phyloP scores from a whole-genome alignment of 805 yeast species.

The Schwanniomyces polymorphus region DNA sequence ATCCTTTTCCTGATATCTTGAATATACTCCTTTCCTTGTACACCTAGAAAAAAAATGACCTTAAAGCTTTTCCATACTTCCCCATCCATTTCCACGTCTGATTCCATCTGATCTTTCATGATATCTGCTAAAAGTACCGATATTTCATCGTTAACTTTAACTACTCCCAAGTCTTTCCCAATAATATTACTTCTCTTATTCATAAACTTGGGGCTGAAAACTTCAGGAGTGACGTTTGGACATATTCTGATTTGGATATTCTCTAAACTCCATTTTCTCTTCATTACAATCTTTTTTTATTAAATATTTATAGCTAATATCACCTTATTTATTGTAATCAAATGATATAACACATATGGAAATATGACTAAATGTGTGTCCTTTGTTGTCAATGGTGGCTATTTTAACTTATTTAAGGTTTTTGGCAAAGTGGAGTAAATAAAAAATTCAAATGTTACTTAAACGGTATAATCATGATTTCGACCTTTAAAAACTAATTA shows the following conservation, averaged over 20 bases:
- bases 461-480: background rate
- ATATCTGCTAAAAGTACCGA: background rate
- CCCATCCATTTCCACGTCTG: background rate
- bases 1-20: conserved; percentile 10
- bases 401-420: background rate
- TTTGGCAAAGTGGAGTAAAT: background rate
- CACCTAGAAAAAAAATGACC: conserved; percentile 28
- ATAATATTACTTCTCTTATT: background rate
- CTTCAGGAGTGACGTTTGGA: background rate
- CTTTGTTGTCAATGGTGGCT: background rate
- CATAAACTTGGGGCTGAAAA: background rate
- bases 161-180: background rate
- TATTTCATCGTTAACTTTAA: background rate
- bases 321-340: background rate
- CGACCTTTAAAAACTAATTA: background rate
- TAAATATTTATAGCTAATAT: background rate
- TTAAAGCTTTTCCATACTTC: conserved; percentile 3
- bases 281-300: background rate
- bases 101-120: background rate
- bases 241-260: background rate
- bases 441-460: background rate
- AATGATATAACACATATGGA: background rate
- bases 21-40: conserved; percentile 31
- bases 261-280: conserved; percentile 1
- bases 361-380: background rate